Base-by-base conservation (phyloP, 495 filamentous ascomycete genomes). In the Apiosordaria backusii region DNA sequence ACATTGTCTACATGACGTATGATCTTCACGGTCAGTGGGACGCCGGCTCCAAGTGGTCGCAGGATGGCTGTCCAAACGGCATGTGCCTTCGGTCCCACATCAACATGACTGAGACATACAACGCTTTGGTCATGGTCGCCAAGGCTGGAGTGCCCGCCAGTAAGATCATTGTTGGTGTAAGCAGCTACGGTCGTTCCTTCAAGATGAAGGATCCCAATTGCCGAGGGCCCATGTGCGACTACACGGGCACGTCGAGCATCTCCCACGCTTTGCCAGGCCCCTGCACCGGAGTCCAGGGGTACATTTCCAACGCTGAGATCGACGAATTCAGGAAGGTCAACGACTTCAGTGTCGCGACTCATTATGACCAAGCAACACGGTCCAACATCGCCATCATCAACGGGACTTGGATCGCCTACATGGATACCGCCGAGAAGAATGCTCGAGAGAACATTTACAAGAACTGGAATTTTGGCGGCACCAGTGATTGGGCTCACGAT, bases 111-210 rank as follows among this genome's bases (percentile, higher is more conserved):
- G 81, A 84, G 67, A 83, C 78, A 2, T 40, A 64, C 23, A 24
- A 72, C 15, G 71, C 77, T 1, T 68, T 83, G 1, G 59, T 74
- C 21, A 81, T 84, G 79, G 74, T 83, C 27, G 84, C 81, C 45
- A 84, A 84, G 66, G 80, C 81, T 2, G 81, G 82, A 19, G 77
- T 83, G 5, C 77, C 76, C 0, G 53, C 72, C 0, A 74, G 68
- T 45, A 82, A 78, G 64, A 59, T 83, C 18, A 45, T 77, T 2
- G 76, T 80, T 7, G 77, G 81, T 3, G 66, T 78, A 0, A 18
- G 74, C 4, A 75, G 73, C 62, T 82, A 82, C 64, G 76, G 78
- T 0, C 76, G 78, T 15, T 70, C 69, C 5, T 80, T 80, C 68
- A 63, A 71, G 55, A 81, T 71, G 63, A 45, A 55, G 0, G n/a